Evolutionary conservation across 306 rosid genomes (phyloP).

Genomic region (Mucuna pruriens): DNA sequence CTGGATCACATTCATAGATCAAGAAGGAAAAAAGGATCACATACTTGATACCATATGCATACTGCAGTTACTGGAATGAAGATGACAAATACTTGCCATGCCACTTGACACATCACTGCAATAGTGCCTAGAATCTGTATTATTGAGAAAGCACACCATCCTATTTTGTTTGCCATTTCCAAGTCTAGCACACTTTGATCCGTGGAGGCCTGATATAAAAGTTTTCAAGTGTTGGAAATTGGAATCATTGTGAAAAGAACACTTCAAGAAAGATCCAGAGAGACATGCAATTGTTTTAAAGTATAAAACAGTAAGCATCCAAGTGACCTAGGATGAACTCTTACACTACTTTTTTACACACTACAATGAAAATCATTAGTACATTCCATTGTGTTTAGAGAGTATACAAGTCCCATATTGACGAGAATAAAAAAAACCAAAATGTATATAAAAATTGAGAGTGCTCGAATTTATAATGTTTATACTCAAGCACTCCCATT

Average conservation of each 20-base stretch:
- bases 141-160: conserved; percentile 95
- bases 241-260: conserved; percentile 9
- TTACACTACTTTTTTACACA: background rate
- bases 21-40: conserved; percentile 34
- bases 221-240: background rate
- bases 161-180: conserved; percentile 81
- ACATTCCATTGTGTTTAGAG: background rate
- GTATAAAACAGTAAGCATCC: background rate
- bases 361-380: background rate
- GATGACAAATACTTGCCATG: conserved; percentile 94
- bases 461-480: too few relatives aligned
- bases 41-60: conserved; percentile 97
- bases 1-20: too few relatives aligned
- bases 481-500: too few relatives aligned
- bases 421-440: too few relatives aligned
- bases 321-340: background rate
- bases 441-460: too few relatives aligned
- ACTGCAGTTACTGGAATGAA: conserved; percentile 83
- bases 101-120: conserved; percentile 96
- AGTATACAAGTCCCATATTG: too few relatives aligned
- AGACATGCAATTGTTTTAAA: background rate
- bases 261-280: background rate
- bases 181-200: conserved; percentile 93
- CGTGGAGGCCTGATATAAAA: conserved; percentile 81
- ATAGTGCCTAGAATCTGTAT: conserved; percentile 85